A percentile compares a stretch with the other conserved stretches of the same genome.
Evolutionary conservation across 352 stramenopile genomes (phyloP).

Genomic region (Phytophthora cactorum): DNA sequence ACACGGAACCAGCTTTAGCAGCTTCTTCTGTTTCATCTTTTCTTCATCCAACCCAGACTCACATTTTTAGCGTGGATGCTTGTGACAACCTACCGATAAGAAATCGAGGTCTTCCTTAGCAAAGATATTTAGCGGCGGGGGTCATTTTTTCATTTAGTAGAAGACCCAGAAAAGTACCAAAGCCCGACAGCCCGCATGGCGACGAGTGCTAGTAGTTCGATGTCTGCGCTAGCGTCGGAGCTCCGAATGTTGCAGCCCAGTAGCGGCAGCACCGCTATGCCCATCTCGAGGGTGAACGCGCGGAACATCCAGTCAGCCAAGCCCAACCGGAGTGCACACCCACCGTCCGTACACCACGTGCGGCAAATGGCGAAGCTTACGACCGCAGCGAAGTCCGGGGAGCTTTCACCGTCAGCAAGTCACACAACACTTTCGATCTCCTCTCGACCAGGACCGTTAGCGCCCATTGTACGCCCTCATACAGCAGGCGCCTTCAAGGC

Average conservation of each 20-base stretch:
- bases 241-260: constrained; percentile 36
- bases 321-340: constrained; percentile 21
- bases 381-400: constrained; percentile 36
- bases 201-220: constrained; percentile 4
- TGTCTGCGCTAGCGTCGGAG: constrained; percentile 26
- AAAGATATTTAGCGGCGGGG: neutral
- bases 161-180: constrained; percentile 3
- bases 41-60: neutral
- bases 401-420: constrained; percentile 29
- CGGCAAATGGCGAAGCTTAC: constrained; percentile 59
- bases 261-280: constrained; percentile 30
- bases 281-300: constrained; percentile 42
- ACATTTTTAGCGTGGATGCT: neutral
- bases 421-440: constrained; percentile 34
- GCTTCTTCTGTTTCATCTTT: too few species aligned
- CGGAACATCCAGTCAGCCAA: constrained; percentile 48
- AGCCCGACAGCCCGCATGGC: constrained; percentile 5
- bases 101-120: constrained; percentile 17
- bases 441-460: constrained; percentile 22
- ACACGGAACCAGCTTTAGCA: neutral
- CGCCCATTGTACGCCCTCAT: constrained; percentile 44
- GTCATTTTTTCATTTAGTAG: constrained; percentile 26
- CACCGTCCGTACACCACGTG: constrained; percentile 54
- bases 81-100: constrained; percentile 21
- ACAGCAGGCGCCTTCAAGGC: constrained; percentile 64